Conservation (phyloP, 352 stramenopile genomes). For the Stephanocyclus meneghinianus region DNA sequence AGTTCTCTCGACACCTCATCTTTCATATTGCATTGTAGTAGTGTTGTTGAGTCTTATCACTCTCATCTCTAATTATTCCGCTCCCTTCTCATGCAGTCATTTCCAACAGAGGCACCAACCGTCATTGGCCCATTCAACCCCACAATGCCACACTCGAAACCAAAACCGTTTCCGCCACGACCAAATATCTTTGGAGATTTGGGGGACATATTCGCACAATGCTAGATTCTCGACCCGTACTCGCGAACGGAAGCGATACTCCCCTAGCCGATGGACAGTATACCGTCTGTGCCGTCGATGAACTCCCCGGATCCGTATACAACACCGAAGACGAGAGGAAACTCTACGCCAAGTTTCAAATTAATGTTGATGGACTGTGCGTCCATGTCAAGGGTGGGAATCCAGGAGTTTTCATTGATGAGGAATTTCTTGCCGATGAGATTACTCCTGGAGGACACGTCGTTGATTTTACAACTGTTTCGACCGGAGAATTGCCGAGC, state of each 20-base stretch:
- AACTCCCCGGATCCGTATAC: constrained; percentile 19
- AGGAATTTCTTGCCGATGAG: constrained; percentile 13
- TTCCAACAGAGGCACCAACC: neutral
- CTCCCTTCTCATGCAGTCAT: neutral
- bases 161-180: neutral
- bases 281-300: constrained; percentile 27
- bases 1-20: constrained; percentile 1
- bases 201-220: constrained; percentile 41
- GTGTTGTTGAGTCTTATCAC: neutral
- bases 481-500: neutral
- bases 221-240: constrained; percentile 19
- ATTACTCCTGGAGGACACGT: neutral
- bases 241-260: constrained; percentile 4
- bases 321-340: constrained; percentile 17
- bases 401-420: constrained; percentile 33
- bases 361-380: constrained; percentile 9
- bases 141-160: constrained; percentile 36
- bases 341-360: constrained; percentile 37
- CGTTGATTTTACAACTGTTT: constrained; percentile 9
- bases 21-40: neutral
- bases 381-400: constrained; percentile 46
- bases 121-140: constrained; percentile 27
- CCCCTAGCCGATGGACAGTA: constrained; percentile 23
- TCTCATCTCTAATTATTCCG: neutral
- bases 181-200: constrained; percentile 42